A percentile compares a stretch with the other conserved stretches of the same genome.
phyloP scores from a whole-genome alignment of 2,329 filamentous ascomycete species.

The Neofusicoccum umdonicola region DNA sequence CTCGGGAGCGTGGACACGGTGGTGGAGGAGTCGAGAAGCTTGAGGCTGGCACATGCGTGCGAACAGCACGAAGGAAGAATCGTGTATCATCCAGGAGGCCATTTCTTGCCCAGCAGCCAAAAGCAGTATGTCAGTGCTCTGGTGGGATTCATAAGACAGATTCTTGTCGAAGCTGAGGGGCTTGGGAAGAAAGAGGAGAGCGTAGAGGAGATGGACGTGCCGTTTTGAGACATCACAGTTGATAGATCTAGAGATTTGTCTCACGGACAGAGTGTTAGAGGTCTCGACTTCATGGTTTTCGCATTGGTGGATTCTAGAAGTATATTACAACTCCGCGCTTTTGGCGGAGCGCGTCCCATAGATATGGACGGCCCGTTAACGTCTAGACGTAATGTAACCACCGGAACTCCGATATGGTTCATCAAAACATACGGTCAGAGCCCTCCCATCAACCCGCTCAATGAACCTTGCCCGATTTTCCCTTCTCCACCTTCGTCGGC shows the following conservation, averaged over 20 bases:
- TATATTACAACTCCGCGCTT: constrained; percentile 16
- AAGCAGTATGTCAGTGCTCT: constrained; percentile 78
- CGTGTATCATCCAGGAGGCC: constrained; percentile 80
- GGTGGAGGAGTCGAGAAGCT: constrained; percentile 73
- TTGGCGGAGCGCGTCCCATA: constrained; percentile 2
- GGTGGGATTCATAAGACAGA: constrained; percentile 66
- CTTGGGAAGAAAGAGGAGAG: constrained; percentile 51
- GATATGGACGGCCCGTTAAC: not conserved
- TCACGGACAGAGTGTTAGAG: not conserved
- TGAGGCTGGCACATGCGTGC: constrained; percentile 65
- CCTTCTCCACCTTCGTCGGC: constrained; percentile 50
- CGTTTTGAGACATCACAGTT: constrained; percentile 47
- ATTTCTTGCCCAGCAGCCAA: constrained; percentile 76
- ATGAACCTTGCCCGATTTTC: constrained; percentile 37
- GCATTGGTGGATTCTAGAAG: constrained; percentile 17
- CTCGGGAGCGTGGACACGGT: constrained; percentile 83
- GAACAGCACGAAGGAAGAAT: constrained; percentile 51
- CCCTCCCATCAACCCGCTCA: constrained; percentile 22
- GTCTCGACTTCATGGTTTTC: not conserved
- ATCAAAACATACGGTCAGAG: not conserved
- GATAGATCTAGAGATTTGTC: not conserved
- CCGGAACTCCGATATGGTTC: constrained; percentile 6
- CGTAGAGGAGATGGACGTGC: constrained; percentile 67
- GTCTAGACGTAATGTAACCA: constrained; percentile 15
- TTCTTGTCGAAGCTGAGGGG: constrained; percentile 41